Evolutionary conservation across 306 rosid genomes (phyloP).

Genomic region (Cicer yamashitae): DNA sequence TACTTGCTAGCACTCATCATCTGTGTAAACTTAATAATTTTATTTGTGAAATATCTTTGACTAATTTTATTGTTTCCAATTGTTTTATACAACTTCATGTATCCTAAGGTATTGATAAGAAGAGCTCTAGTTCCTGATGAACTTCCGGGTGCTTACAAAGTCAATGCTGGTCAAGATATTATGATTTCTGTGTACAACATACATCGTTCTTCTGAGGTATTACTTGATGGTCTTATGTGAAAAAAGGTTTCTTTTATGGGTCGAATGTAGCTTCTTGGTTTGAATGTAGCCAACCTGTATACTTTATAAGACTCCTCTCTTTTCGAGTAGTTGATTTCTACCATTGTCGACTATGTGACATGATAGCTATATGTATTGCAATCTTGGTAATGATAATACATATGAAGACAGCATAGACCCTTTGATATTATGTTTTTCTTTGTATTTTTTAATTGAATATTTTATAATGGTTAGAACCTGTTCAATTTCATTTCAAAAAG

Average conservation of each 20-base stretch:
- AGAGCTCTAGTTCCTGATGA: constrained; percentile 84
- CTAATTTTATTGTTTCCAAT: constrained; percentile 19
- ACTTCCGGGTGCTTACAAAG: constrained; percentile 89
- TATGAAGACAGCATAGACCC: not conserved
- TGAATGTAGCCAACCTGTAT: constrained; percentile 7
- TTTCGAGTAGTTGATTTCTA: not conserved
- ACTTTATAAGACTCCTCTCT: not conserved
- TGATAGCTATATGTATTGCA: not conserved
- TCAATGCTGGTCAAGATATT: constrained; percentile 91
- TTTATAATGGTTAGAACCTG: constrained; percentile 7
- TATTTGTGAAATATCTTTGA: constrained; percentile 25
- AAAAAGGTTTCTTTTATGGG: constrained; percentile 18
- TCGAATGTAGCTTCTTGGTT: constrained; percentile 27
- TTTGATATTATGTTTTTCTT: not conserved
- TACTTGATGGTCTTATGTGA: not conserved
- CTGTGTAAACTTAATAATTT: not conserved
- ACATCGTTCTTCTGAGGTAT: constrained; percentile 90
- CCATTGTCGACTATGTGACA: not conserved
- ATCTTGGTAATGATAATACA: not conserved
- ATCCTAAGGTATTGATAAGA: constrained; percentile 84
- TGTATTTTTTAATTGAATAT: not conserved
- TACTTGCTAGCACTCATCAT: no score
- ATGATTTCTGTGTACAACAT: constrained; percentile 95
- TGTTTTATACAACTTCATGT: constrained; percentile 30
- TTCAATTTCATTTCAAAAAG: no score